These are phyloP conservation scores for Diaporthe ampelina DNA, from an alignment of 2,329 filamentous ascomycete genomes.

Conservation along the genomic window DNA sequence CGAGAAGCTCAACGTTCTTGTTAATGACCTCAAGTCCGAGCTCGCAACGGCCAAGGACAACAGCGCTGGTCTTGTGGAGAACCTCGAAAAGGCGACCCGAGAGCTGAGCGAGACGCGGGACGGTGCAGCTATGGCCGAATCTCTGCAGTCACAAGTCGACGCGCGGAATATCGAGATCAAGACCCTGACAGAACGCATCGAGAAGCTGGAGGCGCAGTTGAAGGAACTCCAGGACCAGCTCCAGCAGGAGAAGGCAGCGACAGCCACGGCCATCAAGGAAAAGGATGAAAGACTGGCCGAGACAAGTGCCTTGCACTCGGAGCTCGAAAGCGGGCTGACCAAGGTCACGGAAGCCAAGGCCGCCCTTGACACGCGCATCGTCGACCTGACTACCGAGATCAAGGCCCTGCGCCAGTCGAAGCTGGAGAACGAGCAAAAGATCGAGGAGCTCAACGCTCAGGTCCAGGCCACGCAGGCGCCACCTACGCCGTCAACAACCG, in stretches of 20 bases:
- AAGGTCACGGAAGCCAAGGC: slow-evolving; percentile 54
- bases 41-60: slow-evolving; percentile 80
- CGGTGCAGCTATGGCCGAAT: slow-evolving; percentile 55
- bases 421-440: slow-evolving; percentile 56
- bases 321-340: slow-evolving; percentile 58
- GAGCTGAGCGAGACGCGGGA: slow-evolving; percentile 69
- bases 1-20: slow-evolving; percentile 76
- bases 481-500: slow-evolving; percentile 44
- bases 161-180: slow-evolving; percentile 63
- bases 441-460: slow-evolving; percentile 57
- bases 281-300: slow-evolving; percentile 53
- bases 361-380: slow-evolving; percentile 60
- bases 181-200: slow-evolving; percentile 63
- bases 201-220: slow-evolving; percentile 59
- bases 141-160: slow-evolving; percentile 65
- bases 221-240: slow-evolving; percentile 58
- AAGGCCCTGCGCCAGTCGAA: slow-evolving; percentile 55
- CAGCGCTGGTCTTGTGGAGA: slow-evolving; percentile 74
- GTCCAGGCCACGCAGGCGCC: slow-evolving; percentile 47
- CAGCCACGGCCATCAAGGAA: slow-evolving; percentile 47
- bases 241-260: slow-evolving; percentile 46
- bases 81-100: slow-evolving; percentile 75
- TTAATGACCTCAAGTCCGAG: slow-evolving; percentile 77
- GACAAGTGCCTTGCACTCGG: slow-evolving; percentile 51
- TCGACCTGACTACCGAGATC: slow-evolving; percentile 61